Conservation (phyloP, 129 eudicot species). For the sunflower (Helianthus annuus) region DNA sequence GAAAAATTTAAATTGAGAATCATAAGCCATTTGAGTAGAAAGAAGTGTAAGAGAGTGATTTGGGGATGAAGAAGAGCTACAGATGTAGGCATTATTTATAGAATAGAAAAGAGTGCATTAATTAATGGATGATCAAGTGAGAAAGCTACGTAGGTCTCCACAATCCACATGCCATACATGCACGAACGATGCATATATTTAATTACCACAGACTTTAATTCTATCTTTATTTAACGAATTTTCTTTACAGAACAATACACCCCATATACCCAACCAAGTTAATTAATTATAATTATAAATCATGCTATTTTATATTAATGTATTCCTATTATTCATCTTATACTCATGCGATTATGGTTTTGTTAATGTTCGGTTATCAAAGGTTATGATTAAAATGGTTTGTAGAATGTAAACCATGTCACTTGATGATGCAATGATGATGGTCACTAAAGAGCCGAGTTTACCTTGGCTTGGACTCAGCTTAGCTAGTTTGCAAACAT, state of each 20-base stretch:
- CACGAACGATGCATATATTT: constrained; percentile 18
- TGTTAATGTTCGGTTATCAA: no score
- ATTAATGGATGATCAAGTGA: constrained; percentile 26
- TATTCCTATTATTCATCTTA: no score
- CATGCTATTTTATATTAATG: no score
- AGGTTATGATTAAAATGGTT: no score
- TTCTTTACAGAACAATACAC: not conserved
- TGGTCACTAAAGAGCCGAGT: no score
- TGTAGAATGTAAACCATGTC: no score
- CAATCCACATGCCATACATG: constrained; percentile 42
- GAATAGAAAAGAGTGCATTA: constrained; percentile 32
- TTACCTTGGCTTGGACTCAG: no score
- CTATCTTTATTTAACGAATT: not conserved
- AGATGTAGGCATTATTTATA: constrained; percentile 22
- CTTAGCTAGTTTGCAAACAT: no score
- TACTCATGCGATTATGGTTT: no score
- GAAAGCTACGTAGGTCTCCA: constrained; percentile 41
- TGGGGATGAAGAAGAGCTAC: constrained; percentile 10
- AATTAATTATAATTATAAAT: no score
- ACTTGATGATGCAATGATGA: no score
- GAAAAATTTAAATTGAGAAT: constrained; percentile 22
- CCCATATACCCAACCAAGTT: no score
- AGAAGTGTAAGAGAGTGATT: not conserved
- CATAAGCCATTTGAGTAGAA: constrained; percentile 7
- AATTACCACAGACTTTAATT: constrained; percentile 2